These are phyloP conservation scores for Dactylellina parvicollis DNA, from an alignment of 2,329 filamentous ascomycete species.

Conservation along the genomic window DNA sequence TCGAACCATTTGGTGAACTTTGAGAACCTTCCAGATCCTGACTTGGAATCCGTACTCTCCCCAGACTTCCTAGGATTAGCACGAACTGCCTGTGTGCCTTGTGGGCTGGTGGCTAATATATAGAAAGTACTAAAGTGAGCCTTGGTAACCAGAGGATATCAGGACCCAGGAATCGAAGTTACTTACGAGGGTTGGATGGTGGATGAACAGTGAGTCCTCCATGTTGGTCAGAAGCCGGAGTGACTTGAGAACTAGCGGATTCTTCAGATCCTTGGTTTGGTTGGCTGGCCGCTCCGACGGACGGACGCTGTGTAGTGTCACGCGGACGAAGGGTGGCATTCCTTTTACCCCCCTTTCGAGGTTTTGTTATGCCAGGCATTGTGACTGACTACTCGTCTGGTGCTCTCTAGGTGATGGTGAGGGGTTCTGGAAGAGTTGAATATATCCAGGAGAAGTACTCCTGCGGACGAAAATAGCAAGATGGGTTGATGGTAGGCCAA, in stretches of 20 bases:
- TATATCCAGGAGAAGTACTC: too few species aligned
- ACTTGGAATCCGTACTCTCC: not conserved
- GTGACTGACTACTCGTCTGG: too few species aligned
- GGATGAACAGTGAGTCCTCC: slow-evolving; percentile 6
- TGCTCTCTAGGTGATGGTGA: too few species aligned
- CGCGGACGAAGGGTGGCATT: not conserved
- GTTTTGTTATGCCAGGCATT: not conserved
- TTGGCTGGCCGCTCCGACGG: not conserved
- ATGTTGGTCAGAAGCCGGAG: not conserved
- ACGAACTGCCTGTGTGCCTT: not conserved
- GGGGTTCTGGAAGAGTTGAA: too few species aligned
- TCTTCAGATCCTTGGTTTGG: not conserved
- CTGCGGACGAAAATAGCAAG: not conserved
- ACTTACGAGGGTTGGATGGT: not conserved
- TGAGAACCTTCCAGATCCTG: not conserved
- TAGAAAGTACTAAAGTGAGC: not conserved
- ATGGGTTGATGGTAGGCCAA: not conserved
- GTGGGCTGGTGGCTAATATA: not conserved
- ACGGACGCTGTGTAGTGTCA: not conserved
- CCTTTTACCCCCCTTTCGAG: not conserved
- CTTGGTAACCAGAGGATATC: not conserved
- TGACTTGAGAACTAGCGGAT: not conserved
- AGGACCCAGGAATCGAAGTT: not conserved
- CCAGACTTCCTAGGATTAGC: not conserved
- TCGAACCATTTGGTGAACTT: slow-evolving; percentile 29